phyloP scores from a whole-genome alignment of 139 green algal species.

The Chlorella sorokiniana region DNA sequence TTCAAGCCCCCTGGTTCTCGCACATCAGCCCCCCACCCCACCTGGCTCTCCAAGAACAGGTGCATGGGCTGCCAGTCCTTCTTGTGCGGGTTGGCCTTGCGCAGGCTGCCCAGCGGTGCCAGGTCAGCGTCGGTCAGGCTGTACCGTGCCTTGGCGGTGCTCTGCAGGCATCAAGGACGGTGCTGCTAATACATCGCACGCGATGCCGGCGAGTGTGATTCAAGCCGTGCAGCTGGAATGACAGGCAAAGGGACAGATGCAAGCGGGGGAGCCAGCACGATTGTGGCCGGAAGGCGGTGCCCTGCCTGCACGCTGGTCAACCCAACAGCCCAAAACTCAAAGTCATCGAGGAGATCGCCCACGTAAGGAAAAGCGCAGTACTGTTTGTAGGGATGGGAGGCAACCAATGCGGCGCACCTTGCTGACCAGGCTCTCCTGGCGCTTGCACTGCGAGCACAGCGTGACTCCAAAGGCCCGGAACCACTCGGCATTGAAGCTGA shows the following conservation, averaged over 20 bases:
- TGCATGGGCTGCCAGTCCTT: conserved; percentile 71
- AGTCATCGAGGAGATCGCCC: no score
- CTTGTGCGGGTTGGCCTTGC: conserved; percentile 65
- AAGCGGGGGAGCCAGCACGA: no score
- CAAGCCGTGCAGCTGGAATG: no score
- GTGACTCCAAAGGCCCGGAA: conserved; percentile 50
- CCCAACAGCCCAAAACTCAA: no score
- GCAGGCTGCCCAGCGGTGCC: conserved; percentile 58
- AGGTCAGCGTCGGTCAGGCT: conserved; percentile 66
- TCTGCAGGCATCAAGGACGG: conserved; percentile 30
- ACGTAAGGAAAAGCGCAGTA: no score
- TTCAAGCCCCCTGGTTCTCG: not conserved
- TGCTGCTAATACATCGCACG: not conserved
- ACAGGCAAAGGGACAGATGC: no score
- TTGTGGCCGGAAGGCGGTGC: no score
- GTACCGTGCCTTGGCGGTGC: conserved; percentile 58
- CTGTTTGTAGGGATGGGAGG: not conserved
- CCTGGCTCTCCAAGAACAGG: conserved; percentile 71
- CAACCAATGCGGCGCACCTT: conserved; percentile 45
- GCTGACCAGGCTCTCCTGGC: conserved; percentile 54
- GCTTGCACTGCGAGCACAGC: conserved; percentile 60
- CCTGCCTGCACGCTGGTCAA: no score
- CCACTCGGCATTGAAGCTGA: conserved; percentile 58
- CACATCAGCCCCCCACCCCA: not conserved
- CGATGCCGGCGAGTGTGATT: no score